Evolutionary conservation across 306 rosid species (phyloP).

Genomic region (Senna tora): DNA sequence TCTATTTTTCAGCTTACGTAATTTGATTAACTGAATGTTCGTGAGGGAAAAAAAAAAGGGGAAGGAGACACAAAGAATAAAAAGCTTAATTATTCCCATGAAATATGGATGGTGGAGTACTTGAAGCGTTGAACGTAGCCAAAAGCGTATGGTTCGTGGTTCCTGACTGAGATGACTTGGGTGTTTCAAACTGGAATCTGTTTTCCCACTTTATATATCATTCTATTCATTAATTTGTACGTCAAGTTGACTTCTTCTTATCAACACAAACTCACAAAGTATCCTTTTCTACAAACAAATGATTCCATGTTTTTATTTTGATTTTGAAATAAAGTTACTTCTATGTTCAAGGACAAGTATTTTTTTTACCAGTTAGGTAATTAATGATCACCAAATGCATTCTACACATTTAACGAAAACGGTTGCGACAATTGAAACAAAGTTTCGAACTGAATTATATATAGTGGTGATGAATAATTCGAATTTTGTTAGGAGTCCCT

Average conservation of each 20-base stretch:
- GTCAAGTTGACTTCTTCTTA: neutral
- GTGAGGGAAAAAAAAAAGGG: neutral
- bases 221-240: neutral
- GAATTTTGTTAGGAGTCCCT: too few species aligned
- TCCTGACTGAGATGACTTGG: neutral
- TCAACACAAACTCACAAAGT: neutral
- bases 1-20: neutral
- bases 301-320: neutral
- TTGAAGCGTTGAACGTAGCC: constrained; percentile 30
- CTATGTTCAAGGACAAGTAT: neutral
- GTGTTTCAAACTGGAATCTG: neutral
- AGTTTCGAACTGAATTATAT: too few species aligned
- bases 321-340: neutral
- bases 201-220: neutral
- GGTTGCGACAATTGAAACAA: too few species aligned
- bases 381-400: too few species aligned
- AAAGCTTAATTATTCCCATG: neutral
- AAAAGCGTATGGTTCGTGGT: neutral
- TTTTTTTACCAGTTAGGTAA: too few species aligned
- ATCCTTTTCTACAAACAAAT: neutral
- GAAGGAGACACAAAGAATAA: constrained; percentile 6
- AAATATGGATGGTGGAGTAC: constrained; percentile 7
- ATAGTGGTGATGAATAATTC: too few species aligned
- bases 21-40: neutral
- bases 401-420: too few species aligned